phyloP scores from a whole-genome alignment of 495 filamentous ascomycete genomes.

The Aspergillus affinis region DNA sequence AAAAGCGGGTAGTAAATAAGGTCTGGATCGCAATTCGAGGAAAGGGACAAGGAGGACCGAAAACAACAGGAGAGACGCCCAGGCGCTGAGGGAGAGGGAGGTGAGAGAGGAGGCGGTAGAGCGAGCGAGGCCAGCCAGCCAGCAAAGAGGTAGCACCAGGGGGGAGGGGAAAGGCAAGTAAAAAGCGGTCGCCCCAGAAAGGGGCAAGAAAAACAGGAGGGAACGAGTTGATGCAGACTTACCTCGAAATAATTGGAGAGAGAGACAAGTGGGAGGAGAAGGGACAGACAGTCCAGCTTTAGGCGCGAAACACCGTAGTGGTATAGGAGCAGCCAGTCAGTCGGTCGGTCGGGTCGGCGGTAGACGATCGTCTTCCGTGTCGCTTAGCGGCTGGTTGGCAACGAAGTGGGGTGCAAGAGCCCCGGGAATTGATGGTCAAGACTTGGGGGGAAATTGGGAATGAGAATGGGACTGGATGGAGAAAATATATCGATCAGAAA shows the following conservation, averaged over 20 bases:
- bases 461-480: background rate
- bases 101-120: slow-evolving; percentile 5
- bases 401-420: slow-evolving; percentile 26
- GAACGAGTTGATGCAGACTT: slow-evolving; percentile 22
- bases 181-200: background rate
- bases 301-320: slow-evolving; percentile 24
- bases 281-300: slow-evolving; percentile 14
- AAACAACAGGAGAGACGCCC: background rate
- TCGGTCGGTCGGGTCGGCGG: slow-evolving; percentile 35
- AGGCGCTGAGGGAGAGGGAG: background rate
- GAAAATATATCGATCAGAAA: background rate
- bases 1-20: background rate
- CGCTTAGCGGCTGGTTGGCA: slow-evolving; percentile 41
- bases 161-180: background rate
- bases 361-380: slow-evolving; percentile 44
- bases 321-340: slow-evolving; percentile 26
- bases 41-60: background rate
- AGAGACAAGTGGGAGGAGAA: slow-evolving; percentile 13
- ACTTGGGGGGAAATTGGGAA: background rate
- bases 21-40: background rate
- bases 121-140: slow-evolving; percentile 9
- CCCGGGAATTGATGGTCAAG: slow-evolving; percentile 14
- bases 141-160: background rate
- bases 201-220: background rate
- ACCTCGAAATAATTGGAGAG: slow-evolving; percentile 15